These are phyloP conservation scores for Lecanicillium sp. DNA, from an alignment of 2,329 filamentous ascomycete species.

Conservation along the genomic window DNA sequence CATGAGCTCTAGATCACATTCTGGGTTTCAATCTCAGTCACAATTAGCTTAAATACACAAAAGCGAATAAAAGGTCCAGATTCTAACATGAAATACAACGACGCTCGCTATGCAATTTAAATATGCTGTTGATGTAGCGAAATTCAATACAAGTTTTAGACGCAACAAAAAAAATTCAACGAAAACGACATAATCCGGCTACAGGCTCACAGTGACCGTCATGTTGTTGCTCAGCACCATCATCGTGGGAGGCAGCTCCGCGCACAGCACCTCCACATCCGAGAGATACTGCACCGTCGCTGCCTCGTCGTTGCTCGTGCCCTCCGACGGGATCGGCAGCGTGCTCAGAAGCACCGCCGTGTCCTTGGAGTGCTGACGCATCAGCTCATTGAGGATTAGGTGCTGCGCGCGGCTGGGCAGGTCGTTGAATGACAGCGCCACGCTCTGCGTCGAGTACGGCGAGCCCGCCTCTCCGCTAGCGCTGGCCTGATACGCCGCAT, in stretches of 20 bases:
- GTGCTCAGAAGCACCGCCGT: slow-evolving; percentile 81
- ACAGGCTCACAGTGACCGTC: slow-evolving; percentile 77
- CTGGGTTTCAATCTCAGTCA: too few species aligned
- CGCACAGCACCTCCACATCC: slow-evolving; percentile 72
- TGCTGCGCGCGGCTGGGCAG: slow-evolving; percentile 79
- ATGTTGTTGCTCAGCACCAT: slow-evolving; percentile 84
- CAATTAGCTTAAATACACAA: neutral
- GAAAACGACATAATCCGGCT: too few species aligned
- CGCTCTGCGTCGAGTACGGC: slow-evolving; percentile 51
- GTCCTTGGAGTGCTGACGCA: slow-evolving; percentile 59
- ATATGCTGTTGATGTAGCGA: slow-evolving; percentile 4
- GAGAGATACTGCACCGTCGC: slow-evolving; percentile 69
- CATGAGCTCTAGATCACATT: too few species aligned
- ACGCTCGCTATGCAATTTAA: slow-evolving; percentile 14
- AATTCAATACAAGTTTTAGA: neutral
- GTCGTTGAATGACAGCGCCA: slow-evolving; percentile 79
- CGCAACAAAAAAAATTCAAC: slow-evolving; percentile 9
- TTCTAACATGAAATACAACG: neutral
- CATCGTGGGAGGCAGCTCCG: slow-evolving; percentile 67
- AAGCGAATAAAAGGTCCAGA: neutral
- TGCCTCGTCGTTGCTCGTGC: slow-evolving; percentile 63
- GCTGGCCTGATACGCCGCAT: slow-evolving; percentile 32
- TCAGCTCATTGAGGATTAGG: slow-evolving; percentile 79
- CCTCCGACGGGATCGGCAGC: slow-evolving; percentile 72
- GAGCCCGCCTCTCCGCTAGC: slow-evolving; percentile 31